These are phyloP conservation scores for Cercospora sesami DNA, from an alignment of 2,329 filamentous ascomycete species.

Conservation along the genomic window DNA sequence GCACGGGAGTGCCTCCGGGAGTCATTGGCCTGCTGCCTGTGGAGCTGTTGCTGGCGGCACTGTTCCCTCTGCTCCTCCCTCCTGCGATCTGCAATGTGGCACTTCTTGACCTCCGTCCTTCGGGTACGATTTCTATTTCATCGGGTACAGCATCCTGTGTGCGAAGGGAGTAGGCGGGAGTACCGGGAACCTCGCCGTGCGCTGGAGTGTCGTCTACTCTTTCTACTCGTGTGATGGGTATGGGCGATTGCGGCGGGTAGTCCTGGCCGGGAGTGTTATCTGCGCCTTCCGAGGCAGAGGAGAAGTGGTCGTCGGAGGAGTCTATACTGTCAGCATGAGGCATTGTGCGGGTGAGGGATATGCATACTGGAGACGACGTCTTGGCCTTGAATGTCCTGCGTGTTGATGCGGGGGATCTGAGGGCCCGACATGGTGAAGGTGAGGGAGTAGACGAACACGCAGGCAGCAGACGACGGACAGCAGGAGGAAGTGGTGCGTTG, in stretches of 20 bases:
- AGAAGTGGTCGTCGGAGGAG: conserved; percentile 59
- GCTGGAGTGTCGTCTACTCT: conserved; percentile 59
- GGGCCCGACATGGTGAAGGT: conserved; percentile 32
- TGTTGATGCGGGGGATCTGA: conserved; percentile 35
- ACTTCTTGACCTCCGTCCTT: conserved; percentile 45
- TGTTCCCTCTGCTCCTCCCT: conserved; percentile 35
- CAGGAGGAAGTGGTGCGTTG: not conserved
- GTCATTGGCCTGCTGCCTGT: conserved; percentile 47
- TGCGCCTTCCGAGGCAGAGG: conserved; percentile 62
- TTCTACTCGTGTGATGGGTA: conserved; percentile 64
- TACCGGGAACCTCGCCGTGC: conserved; percentile 64
- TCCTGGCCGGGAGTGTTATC: conserved; percentile 32
- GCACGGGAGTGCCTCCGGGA: conserved; percentile 56
- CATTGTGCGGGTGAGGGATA: conserved; percentile 23
- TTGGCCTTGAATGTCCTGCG: conserved; percentile 31
- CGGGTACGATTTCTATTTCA: conserved; percentile 60
- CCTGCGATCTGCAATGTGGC: conserved; percentile 35
- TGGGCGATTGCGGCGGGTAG: conserved; percentile 43
- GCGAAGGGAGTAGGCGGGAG: conserved; percentile 59
- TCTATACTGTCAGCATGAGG: conserved; percentile 36
- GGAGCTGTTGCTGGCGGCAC: conserved; percentile 41
- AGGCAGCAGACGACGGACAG: not conserved
- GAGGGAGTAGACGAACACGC: conserved; percentile 4
- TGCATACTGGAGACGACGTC: conserved; percentile 25
- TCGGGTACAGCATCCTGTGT: conserved; percentile 63